A percentile compares a stretch with the other conserved stretches of the same genome.
Conservation (phyloP, 441 rosid species). For the Omphalea diandra region DNA sequence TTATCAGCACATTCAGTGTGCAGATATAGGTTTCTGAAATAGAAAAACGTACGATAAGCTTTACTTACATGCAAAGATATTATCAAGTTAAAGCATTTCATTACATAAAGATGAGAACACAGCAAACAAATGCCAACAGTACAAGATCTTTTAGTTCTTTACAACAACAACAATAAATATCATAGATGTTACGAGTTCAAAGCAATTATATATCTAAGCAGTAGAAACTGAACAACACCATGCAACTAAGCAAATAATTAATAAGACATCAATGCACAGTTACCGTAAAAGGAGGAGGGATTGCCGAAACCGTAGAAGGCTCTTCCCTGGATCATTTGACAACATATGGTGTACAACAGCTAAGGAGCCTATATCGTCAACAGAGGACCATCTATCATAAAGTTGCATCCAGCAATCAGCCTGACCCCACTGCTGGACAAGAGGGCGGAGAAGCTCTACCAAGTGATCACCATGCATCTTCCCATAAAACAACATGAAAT, state of each 20-base stretch:
- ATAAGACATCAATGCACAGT: neutral
- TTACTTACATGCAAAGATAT: neutral
- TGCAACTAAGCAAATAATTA: constrained; percentile 5
- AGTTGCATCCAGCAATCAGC: constrained; percentile 99
- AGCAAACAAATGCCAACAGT: neutral
- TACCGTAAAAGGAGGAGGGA: constrained; percentile 91
- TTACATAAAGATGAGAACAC: neutral
- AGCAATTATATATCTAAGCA: neutral
- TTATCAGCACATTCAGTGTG: neutral
- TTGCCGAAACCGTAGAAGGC: constrained; percentile 86
- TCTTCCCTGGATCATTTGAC: constrained; percentile 83
- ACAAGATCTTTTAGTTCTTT: constrained; percentile 5
- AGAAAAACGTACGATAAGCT: neutral
- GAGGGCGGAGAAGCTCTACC: constrained; percentile 71
- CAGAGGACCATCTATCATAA: constrained; percentile 93
- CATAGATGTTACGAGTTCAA: neutral
- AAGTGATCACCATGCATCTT: constrained; percentile 68
- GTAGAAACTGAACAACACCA: neutral
- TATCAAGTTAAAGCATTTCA: constrained; percentile 5
- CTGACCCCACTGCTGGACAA: constrained; percentile 75
- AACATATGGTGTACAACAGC: constrained; percentile 95
- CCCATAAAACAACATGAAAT: constrained; percentile 72
- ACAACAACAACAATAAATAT: constrained; percentile 3
- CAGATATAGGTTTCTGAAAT: constrained; percentile 1
- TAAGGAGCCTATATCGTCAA: constrained; percentile 93